Percentiles rank a stretch among this genome's conserved stretches.
Evolutionary conservation across 495 filamentous ascomycete genomes (phyloP).

Genomic region (Penicillium verhagenii): DNA sequence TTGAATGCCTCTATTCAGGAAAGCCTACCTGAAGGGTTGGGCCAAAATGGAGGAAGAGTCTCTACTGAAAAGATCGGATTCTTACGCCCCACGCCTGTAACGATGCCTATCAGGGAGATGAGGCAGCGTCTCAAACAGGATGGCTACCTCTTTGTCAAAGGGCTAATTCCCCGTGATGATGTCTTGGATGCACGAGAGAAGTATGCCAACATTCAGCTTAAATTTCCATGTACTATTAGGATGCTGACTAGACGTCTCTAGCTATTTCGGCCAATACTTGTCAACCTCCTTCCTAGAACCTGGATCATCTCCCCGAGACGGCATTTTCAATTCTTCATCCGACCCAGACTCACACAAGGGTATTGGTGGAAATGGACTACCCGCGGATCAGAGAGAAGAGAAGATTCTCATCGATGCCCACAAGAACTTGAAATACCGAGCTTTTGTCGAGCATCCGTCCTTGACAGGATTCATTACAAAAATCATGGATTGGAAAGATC

Average conservation of each 20-base stretch:
- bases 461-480: conserved; percentile 46
- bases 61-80: conserved; percentile 11
- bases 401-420: conserved; percentile 48
- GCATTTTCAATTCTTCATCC: conserved; percentile 44
- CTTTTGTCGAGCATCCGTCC: conserved; percentile 49
- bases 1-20: conserved; percentile 5
- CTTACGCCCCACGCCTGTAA: conserved; percentile 11
- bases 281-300: conserved; percentile 47
- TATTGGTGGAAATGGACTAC: conserved; percentile 43
- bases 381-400: conserved; percentile 29
- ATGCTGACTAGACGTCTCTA: too few species aligned
- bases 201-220: too few species aligned
- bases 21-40: conserved; percentile 13
- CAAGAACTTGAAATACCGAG: conserved; percentile 42
- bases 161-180: conserved; percentile 47
- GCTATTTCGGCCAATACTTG: conserved; percentile 50
- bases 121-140: conserved; percentile 43
- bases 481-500: conserved; percentile 47
- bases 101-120: conserved; percentile 29
- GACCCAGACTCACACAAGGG: conserved; percentile 45
- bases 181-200: conserved; percentile 48
- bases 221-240: too few species aligned
- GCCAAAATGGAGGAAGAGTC: conserved; percentile 26
- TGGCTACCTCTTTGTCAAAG: conserved; percentile 55
- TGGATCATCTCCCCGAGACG: conserved; percentile 27